Evolutionary conservation across 2,329 filamentous ascomycete genomes (phyloP).

Genomic region (Sphaerostilbella broomeana): DNA sequence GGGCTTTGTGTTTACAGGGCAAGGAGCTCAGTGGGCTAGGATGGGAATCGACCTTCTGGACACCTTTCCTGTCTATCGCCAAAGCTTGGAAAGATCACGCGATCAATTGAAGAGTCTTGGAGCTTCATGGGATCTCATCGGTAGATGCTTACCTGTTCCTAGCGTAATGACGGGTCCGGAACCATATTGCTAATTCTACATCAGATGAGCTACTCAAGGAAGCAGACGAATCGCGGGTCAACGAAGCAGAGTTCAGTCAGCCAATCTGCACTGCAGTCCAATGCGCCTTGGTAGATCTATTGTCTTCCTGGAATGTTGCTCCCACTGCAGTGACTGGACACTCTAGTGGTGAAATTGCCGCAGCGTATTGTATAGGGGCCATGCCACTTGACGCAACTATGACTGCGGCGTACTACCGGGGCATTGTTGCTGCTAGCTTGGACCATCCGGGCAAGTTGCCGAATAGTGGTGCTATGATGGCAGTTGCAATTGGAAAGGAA

Average conservation of each 20-base stretch:
- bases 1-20: slow-evolving; percentile 25
- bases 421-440: neutral
- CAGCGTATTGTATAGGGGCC: slow-evolving; percentile 4
- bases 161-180: neutral
- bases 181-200: neutral
- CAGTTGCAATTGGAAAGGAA: slow-evolving; percentile 17
- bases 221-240: neutral
- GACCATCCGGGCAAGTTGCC: neutral
- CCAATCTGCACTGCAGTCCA: slow-evolving; percentile 1
- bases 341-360: slow-evolving; percentile 9
- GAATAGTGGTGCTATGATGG: slow-evolving; percentile 19
- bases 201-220: slow-evolving; percentile 2
- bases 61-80: neutral
- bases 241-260: neutral
- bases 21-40: slow-evolving; percentile 27
- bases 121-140: neutral
- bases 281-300: slow-evolving; percentile 2
- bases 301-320: slow-evolving; percentile 1
- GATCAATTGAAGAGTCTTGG: neutral
- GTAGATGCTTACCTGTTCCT: neutral
- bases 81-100: neutral
- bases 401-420: neutral
- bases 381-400: slow-evolving; percentile 3
- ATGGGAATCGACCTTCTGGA: slow-evolving; percentile 22
- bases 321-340: slow-evolving; percentile 4